Conservation (phyloP, 495 filamentous ascomycete genomes). For the Cercophora samala region DNA sequence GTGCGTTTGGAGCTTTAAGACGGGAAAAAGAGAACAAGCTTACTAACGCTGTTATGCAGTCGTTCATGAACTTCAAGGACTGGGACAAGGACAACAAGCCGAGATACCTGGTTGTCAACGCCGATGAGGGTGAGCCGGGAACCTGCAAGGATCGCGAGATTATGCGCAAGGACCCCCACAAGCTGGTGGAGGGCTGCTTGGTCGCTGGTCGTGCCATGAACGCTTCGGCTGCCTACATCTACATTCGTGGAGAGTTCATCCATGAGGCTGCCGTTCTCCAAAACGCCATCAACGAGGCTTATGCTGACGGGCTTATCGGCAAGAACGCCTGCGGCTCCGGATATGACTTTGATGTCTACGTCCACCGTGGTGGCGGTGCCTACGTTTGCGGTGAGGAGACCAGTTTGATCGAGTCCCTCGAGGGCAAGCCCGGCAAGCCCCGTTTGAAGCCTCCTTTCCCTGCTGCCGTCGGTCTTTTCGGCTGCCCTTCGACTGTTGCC, state of each 20-base stretch:
- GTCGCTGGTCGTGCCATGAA: constrained; percentile 97
- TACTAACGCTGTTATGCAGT: constrained; percentile 52
- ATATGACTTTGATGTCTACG: constrained; percentile 95
- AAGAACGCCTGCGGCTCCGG: constrained; percentile 96
- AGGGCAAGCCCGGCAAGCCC: constrained; percentile 97
- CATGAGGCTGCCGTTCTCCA: constrained; percentile 93
- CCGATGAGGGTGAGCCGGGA: constrained; percentile 96
- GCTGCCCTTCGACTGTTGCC: constrained; percentile 94
- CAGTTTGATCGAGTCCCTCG: constrained; percentile 93
- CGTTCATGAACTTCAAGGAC: constrained; percentile 99
- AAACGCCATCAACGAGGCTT: constrained; percentile 94
- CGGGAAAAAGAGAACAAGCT: not conserved
- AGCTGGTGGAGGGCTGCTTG: constrained; percentile 94
- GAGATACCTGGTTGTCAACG: constrained; percentile 94
- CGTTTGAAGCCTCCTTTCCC: constrained; percentile 98
- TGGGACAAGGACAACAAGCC: constrained; percentile 98
- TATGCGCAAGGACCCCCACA: constrained; percentile 99
- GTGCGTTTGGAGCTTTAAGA: constrained; percentile 48
- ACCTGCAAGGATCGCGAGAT: constrained; percentile 99
- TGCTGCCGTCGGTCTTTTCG: constrained; percentile 93
- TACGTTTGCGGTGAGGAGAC: constrained; percentile 99
- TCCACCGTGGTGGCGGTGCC: constrained; percentile 95
- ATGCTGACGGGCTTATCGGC: constrained; percentile 86
- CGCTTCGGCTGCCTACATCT: constrained; percentile 97
- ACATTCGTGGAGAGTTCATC: constrained; percentile 98